phyloP scores from a whole-genome alignment of 129 eudicot genomes.

The Flaveria robusta region DNA sequence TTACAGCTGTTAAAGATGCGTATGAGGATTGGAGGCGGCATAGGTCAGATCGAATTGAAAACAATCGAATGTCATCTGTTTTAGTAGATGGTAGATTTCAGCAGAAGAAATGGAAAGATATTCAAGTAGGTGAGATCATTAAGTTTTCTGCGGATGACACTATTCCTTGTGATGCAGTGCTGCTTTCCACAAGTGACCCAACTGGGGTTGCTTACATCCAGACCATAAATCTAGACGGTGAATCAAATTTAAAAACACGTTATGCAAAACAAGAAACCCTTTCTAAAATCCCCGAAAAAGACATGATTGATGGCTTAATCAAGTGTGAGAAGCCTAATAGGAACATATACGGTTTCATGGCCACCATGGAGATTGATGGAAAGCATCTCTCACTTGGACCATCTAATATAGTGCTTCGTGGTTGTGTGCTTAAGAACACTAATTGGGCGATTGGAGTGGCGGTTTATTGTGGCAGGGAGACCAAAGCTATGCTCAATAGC shows the following conservation, averaged over 20 bases:
- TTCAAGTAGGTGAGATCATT: conserved; percentile 82
- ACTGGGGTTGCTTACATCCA: conserved; percentile 96
- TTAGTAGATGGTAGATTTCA: conserved; percentile 58
- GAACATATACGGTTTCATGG: conserved; percentile 88
- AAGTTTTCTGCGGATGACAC: conserved; percentile 71
- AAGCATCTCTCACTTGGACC: conserved; percentile 90
- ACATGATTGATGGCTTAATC: conserved; percentile 64
- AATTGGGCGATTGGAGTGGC: conserved; percentile 84
- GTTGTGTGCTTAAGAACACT: conserved; percentile 93
- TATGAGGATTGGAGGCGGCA: conserved; percentile 95
- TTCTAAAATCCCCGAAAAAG: conserved; percentile 53
- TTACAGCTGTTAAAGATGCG: conserved; percentile 91
- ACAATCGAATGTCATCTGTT: conserved; percentile 66
- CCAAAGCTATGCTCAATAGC: conserved; percentile 95
- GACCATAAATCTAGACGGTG: conserved; percentile 95
- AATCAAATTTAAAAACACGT: conserved; percentile 87
- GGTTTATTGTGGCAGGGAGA: conserved; percentile 89
- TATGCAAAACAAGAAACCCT: conserved; percentile 97
- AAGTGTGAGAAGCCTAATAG: conserved; percentile 97
- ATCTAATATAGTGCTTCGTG: conserved; percentile 87
- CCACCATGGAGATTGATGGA: conserved; percentile 83
- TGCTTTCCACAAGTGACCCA: conserved; percentile 87
- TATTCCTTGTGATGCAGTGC: conserved; percentile 90
- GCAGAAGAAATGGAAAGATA: conserved; percentile 74
- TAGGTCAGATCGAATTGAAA: conserved; percentile 72